Base-by-base conservation (phyloP, 1,139 yeast genomes). In the Geotrichum candidum region DNA sequence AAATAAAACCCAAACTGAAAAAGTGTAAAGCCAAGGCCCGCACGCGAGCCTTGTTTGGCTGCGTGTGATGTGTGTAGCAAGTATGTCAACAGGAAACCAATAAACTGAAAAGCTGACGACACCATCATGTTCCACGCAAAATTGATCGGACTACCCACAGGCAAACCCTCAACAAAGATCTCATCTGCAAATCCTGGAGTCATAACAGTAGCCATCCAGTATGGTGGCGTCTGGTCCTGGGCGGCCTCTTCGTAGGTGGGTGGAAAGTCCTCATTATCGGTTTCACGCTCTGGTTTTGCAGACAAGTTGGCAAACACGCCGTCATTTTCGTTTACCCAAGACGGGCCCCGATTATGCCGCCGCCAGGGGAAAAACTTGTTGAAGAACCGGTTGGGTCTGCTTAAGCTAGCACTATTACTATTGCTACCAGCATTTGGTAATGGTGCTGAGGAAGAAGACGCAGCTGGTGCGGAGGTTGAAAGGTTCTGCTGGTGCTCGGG, bases 191-290 rank as follows among this genome's bases (percentile, higher is more conserved):
- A 69, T 63, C 91, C 90, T 18, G 92, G 90, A 1, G 96, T 84
- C 71, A 91, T 82, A 61, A 92, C 86, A 0, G 96, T 85, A 22
- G 91, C 84, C 73, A 95, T 99, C 96, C 97, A 95, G 74, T 95
- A 95, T 55, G 96, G 96, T 0, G 99, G 99, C 0, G 96, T 85
- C 27, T 96, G 84, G 73, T 94, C 99, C 1, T 94, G 89, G 0
- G 97, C 92, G 0, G 97, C 98, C 70, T 92, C 97, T 64, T 90
- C 97, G 74, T 95, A 94, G 0, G 95, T 80, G 1, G 99, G 99
- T 13, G 97, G 96, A 58, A 80, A 79, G 55, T 79, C 79, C 60
- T 77, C 79, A 25, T 78, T 81, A 53, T 78, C 79, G 56, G 76
- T 78, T 6, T 73, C 75, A 0, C 71, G 68, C 18, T 70, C 76